Conservation (phyloP, 257 asterid species). For the Solanum sitiens region DNA sequence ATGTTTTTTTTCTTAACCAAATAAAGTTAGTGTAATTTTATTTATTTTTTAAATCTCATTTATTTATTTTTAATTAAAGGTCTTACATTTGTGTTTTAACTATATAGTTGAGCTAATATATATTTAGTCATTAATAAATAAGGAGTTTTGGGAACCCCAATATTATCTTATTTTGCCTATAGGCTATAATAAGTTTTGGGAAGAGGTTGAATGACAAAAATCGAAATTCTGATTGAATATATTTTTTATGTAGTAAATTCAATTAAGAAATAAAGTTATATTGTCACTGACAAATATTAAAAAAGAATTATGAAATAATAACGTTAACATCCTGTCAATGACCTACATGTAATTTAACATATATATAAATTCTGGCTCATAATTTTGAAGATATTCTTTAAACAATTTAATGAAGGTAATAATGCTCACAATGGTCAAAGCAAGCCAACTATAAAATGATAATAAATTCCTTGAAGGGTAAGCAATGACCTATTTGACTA, state of each 20-base stretch:
- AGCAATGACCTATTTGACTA: not conserved
- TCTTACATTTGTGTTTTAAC: rapidly evolving
- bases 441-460: not conserved
- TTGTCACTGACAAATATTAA: no score
- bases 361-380: no score
- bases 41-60: not conserved
- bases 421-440: not conserved
- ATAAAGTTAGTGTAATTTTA: not conserved
- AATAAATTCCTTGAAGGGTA: not conserved
- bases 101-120: rapidly evolving
- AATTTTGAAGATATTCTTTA: not conserved
- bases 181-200: not conserved
- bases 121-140: not conserved
- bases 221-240: not conserved
- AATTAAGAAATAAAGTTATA: not conserved
- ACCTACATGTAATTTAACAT: no score
- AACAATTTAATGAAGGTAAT: not conserved
- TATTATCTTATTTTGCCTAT: not conserved
- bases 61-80: not conserved
- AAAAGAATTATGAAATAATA: no score
- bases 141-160: not conserved
- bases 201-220: not conserved
- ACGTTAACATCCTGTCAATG: no score
- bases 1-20: not conserved
- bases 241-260: not conserved